phyloP scores from a whole-genome alignment of 1,284 basidiomycete genomes.

The Ustilago xerochloae region DNA sequence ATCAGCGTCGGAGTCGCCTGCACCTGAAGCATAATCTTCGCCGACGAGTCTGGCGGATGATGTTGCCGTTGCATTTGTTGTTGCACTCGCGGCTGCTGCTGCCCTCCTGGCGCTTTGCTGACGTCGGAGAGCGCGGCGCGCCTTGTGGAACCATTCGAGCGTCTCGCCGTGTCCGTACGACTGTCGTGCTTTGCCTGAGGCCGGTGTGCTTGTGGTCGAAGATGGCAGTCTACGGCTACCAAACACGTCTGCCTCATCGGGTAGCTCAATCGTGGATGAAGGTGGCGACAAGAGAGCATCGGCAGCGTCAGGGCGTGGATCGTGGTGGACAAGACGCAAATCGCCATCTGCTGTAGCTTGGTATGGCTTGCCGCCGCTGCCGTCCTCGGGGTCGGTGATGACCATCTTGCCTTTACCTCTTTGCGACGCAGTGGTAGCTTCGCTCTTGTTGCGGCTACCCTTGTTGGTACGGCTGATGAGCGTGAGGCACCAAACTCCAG shows the following conservation, averaged over 20 bases:
- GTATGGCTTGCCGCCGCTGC: conserved; percentile 47
- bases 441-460: conserved; percentile 4
- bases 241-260: conserved; percentile 21
- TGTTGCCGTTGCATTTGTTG: background rate
- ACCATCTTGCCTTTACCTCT: conserved; percentile 49
- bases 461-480: conserved; percentile 71
- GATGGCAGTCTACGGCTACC: conserved; percentile 10
- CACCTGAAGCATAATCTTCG: conserved; percentile 22
- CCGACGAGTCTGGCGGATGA: background rate
- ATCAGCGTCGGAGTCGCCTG: conserved; percentile 38
- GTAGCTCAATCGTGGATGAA: conserved; percentile 14
- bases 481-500: conserved; percentile 91
- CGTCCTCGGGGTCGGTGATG: conserved; percentile 47
- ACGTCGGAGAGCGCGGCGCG: conserved; percentile 40
- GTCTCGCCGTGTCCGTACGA: conserved; percentile 40
- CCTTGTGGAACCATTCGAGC: conserved; percentile 56
- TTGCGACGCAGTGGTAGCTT: conserved; percentile 5
- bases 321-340: conserved; percentile 52
- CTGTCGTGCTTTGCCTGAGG: conserved; percentile 22
- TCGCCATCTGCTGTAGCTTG: conserved; percentile 50
- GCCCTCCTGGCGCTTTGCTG: conserved; percentile 34
- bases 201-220: conserved; percentile 18
- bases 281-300: conserved; percentile 36
- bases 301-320: conserved; percentile 49
- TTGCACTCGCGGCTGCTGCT: conserved; percentile 4